Conservation (phyloP, 345 rosid species). For the Moringa oleifera region DNA sequence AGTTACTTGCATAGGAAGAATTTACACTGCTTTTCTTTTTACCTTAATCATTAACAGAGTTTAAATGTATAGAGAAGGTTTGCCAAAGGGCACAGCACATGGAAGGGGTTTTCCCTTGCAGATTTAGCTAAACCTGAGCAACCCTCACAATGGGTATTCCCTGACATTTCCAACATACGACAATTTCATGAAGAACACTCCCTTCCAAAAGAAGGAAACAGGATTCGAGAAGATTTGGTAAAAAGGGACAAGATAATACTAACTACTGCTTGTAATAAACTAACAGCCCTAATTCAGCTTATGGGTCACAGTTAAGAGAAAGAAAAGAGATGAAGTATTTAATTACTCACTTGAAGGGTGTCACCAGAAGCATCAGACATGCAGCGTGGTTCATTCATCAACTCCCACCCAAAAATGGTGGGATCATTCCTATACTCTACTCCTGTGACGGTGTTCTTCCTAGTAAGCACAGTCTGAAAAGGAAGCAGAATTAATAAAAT, state of each 20-base stretch:
- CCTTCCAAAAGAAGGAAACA: background rate
- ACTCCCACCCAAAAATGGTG: conserved; percentile 86
- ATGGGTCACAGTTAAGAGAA: background rate
- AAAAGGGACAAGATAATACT: background rate
- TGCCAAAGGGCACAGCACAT: too few species aligned
- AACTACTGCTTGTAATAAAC: too few species aligned
- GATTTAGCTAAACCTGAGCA: too few species aligned
- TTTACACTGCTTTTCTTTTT: too few species aligned
- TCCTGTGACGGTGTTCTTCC: conserved; percentile 87
- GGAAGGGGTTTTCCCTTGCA: too few species aligned
- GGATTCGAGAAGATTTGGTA: background rate
- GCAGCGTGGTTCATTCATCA: conserved; percentile 96
- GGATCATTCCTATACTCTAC: conserved; percentile 87
- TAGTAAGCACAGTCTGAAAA: conserved; percentile 64
- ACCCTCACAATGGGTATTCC: background rate
- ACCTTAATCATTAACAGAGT: too few species aligned
- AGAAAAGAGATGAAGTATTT: background rate
- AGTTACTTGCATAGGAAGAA: too few species aligned
- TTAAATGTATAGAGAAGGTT: too few species aligned
- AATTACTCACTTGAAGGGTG: conserved; percentile 76
- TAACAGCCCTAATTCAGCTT: background rate
- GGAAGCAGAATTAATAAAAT: conserved; percentile 12
- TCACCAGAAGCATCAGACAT: conserved; percentile 86
- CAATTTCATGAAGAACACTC: background rate
- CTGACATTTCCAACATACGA: background rate